phyloP scores from a whole-genome alignment of 2,329 filamentous ascomycete species.

The Huntiella abstrusa region DNA sequence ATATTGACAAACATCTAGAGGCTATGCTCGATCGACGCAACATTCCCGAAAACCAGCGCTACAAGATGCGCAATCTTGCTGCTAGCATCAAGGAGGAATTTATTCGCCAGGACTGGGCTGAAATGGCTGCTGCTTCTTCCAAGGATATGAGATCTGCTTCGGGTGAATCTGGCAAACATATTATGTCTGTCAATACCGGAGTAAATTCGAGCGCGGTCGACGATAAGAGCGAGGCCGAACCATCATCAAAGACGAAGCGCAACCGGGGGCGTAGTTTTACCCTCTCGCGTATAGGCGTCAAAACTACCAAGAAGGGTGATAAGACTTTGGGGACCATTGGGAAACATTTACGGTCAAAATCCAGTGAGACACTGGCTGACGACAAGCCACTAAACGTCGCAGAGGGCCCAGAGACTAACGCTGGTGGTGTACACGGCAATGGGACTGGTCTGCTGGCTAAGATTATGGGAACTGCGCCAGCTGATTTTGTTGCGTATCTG shows the following conservation, averaged over 20 bases:
- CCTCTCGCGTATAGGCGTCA: conserved; percentile 32
- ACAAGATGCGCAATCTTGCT: conserved; percentile 83
- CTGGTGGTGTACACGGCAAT: conserved; percentile 18
- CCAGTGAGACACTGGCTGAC: conserved; percentile 47
- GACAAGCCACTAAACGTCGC: conserved; percentile 30
- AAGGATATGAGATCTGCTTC: conserved; percentile 2
- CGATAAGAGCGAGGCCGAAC: conserved; percentile 21
- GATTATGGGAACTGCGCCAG: conserved; percentile 52
- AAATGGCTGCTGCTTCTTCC: conserved; percentile 31
- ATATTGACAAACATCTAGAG: conserved; percentile 39
- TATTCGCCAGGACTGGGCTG: conserved; percentile 70
- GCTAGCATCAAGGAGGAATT: conserved; percentile 90
- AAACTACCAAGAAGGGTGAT: conserved; percentile 34
- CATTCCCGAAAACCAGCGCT: conserved; percentile 81
- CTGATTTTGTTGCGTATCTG: conserved; percentile 74
- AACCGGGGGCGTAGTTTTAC: conserved; percentile 64
- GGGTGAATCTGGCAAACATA: neutral
- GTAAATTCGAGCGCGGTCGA: conserved; percentile 16
- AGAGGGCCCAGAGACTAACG: conserved; percentile 27
- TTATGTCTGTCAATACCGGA: conserved; percentile 14
- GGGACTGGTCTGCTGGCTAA: conserved; percentile 43
- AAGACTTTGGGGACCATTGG: conserved; percentile 27
- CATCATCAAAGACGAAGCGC: conserved; percentile 30
- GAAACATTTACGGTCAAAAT: conserved; percentile 52
- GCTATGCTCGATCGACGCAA: conserved; percentile 66